Percentiles rank a stretch among this genome's conserved stretches.
phyloP scores from a whole-genome alignment of 768 basidiomycete genomes.

The Amanita pseudoporphyria region DNA sequence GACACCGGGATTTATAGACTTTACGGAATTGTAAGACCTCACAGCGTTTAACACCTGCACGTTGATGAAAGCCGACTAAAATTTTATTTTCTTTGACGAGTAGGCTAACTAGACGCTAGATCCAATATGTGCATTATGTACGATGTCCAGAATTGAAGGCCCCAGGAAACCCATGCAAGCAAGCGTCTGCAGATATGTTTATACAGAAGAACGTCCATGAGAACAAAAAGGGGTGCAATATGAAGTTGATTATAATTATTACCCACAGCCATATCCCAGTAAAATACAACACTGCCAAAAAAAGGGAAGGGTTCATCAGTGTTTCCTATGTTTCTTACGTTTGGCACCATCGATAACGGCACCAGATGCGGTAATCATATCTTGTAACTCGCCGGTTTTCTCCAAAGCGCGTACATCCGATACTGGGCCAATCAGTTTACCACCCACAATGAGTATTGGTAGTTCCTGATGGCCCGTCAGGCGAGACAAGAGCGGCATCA shows the following conservation, averaged over 20 bases:
- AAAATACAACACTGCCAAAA: background rate
- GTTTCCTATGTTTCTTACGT: conserved; percentile 42
- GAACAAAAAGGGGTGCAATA: background rate
- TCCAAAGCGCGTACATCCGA: conserved; percentile 42
- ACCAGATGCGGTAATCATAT: conserved; percentile 44
- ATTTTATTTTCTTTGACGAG: too few species aligned
- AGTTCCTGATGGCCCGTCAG: conserved; percentile 45
- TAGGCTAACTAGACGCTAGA: too few species aligned
- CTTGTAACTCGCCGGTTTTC: conserved; percentile 40
- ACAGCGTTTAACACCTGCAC: too few species aligned
- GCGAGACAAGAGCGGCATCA: conserved; percentile 52
- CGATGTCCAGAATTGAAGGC: background rate
- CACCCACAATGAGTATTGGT: conserved; percentile 63
- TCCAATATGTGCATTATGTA: too few species aligned
- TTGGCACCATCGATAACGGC: conserved; percentile 44
- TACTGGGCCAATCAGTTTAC: conserved; percentile 43
- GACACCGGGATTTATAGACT: too few species aligned
- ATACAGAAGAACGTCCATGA: background rate
- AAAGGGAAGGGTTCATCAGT: background rate
- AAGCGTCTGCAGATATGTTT: background rate
- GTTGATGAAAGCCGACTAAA: too few species aligned
- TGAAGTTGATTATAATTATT: too few species aligned
- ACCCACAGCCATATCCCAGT: background rate
- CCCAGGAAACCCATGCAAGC: background rate
- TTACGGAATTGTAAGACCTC: too few species aligned